These are phyloP conservation scores for Cicer pinnatifidum DNA, from an alignment of 306 rosid genomes.

Conservation along the genomic window DNA sequence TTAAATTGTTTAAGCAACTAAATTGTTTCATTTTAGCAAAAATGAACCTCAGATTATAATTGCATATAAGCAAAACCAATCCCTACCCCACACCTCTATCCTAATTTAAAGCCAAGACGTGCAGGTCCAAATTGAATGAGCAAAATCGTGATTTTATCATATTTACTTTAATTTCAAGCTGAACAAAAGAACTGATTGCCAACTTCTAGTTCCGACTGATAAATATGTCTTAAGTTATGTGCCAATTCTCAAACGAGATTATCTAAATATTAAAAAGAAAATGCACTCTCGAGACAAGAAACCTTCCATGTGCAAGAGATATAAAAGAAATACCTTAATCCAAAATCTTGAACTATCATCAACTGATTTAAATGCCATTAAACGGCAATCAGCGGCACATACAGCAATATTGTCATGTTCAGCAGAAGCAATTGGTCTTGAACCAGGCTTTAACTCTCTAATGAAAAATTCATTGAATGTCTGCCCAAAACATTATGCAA, in stretches of 20 bases:
- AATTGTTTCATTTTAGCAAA: slow-evolving; percentile 27
- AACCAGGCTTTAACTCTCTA: slow-evolving; percentile 85
- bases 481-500: slow-evolving; percentile 55
- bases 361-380: slow-evolving; percentile 76
- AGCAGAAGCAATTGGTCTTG: slow-evolving; percentile 70
- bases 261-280: slow-evolving; percentile 36
- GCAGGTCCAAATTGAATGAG: slow-evolving; percentile 34
- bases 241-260: slow-evolving; percentile 23
- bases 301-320: slow-evolving; percentile 29
- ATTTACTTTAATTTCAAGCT: slow-evolving; percentile 18
- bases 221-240: slow-evolving; percentile 9
- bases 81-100: slow-evolving; percentile 25
- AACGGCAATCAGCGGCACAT: slow-evolving; percentile 93
- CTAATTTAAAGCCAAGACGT: slow-evolving; percentile 11
- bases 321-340: slow-evolving; percentile 76
- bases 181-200: slow-evolving; percentile 27
- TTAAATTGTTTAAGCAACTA: slow-evolving; percentile 26
- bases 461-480: slow-evolving; percentile 91
- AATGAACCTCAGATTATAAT: slow-evolving; percentile 10
- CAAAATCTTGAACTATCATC: slow-evolving; percentile 85
- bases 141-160: slow-evolving; percentile 17
- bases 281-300: slow-evolving; percentile 20
- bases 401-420: slow-evolving; percentile 79
- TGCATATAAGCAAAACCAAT: slow-evolving; percentile 31
- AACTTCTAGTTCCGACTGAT: slow-evolving; percentile 24